Conservation (phyloP, 1,139 yeast species). For the Meyerozyma guilliermondii region DNA sequence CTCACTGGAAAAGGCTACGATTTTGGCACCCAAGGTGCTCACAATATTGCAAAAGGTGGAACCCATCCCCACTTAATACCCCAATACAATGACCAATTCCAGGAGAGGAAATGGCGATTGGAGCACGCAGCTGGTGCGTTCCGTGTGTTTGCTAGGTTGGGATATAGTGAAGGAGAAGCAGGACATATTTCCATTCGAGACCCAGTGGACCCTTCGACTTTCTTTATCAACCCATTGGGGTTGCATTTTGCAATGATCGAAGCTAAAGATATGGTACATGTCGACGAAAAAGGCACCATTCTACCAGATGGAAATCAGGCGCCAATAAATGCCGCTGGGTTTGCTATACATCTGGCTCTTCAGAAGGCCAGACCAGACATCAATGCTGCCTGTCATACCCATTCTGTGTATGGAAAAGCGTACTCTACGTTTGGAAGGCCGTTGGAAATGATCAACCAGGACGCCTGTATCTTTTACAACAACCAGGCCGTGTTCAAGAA, state of each 20-base stretch:
- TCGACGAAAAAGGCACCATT: constrained; percentile 11
- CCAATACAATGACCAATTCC: constrained; percentile 7
- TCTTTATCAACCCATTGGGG: constrained; percentile 13
- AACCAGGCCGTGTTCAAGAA: constrained; percentile 10
- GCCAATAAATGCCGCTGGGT: constrained; percentile 13
- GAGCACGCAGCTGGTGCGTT: constrained; percentile 14
- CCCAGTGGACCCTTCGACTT: constrained; percentile 12
- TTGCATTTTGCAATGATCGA: constrained; percentile 13
- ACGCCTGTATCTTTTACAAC: constrained; percentile 13
- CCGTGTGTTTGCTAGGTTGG: constrained; percentile 12
- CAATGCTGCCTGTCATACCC: constrained; percentile 13
- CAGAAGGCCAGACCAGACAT: constrained; percentile 13
- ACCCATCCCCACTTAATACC: constrained; percentile 9
- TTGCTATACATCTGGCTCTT: constrained; percentile 12
- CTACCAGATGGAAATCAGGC: constrained; percentile 11
- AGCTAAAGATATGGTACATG: constrained; percentile 12
- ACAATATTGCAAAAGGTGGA: neutral
- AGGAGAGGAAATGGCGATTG: constrained; percentile 11
- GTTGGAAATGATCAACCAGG: constrained; percentile 16
- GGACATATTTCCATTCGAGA: constrained; percentile 13
- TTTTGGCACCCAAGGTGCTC: neutral
- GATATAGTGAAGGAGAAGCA: constrained; percentile 12
- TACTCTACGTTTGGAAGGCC: constrained; percentile 10
- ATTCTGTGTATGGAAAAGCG: constrained; percentile 12
- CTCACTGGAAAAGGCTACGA: neutral